These are phyloP conservation scores for Avena atlantica DNA, from an alignment of 176 grass and related monocot species.

Conservation along the genomic window DNA sequence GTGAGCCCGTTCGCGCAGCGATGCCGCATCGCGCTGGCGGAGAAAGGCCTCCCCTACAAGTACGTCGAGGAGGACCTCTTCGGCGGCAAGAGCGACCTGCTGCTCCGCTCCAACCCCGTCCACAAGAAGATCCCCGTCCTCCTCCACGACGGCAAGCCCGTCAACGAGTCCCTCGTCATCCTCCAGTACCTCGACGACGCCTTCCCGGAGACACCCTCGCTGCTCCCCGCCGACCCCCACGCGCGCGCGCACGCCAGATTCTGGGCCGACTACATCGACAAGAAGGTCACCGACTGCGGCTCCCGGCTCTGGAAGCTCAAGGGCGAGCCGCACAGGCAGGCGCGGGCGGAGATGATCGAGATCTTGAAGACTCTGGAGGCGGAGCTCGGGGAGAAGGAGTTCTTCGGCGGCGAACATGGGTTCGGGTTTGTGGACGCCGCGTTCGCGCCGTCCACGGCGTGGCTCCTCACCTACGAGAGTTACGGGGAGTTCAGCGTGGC, in stretches of 20 bases:
- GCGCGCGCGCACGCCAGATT: slow-evolving; percentile 49
- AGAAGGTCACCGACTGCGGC: slow-evolving; percentile 54
- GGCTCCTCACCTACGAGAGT: slow-evolving; percentile 45
- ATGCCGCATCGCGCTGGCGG: slow-evolving; percentile 51
- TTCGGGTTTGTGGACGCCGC: slow-evolving; percentile 52
- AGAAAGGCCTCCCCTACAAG: slow-evolving; percentile 55
- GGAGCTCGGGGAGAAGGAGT: slow-evolving; percentile 50
- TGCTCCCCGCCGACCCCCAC: slow-evolving; percentile 37
- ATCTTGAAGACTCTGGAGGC: slow-evolving; percentile 38
- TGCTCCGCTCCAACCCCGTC: slow-evolving; percentile 66
- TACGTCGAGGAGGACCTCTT: slow-evolving; percentile 59
- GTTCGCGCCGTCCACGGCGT: slow-evolving; percentile 40
- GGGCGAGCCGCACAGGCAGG: slow-evolving; percentile 36
- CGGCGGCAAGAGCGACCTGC: slow-evolving; percentile 62
- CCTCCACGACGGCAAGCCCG: slow-evolving; percentile 55
- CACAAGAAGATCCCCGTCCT: slow-evolving; percentile 85
- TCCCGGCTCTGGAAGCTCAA: slow-evolving; percentile 42
- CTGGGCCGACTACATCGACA: slow-evolving; percentile 67
- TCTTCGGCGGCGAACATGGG: slow-evolving; percentile 41
- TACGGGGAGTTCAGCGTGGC: slow-evolving; percentile 42
- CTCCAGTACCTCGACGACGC: slow-evolving; percentile 68
- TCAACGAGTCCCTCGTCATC: slow-evolving; percentile 73
- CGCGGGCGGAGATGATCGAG: slow-evolving; percentile 42
- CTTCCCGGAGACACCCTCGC: neutral
- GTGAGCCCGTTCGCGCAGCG: slow-evolving; percentile 68